Evolutionary conservation across 768 basidiomycete species (phyloP).

Genomic region (Hygrophorus russula): DNA sequence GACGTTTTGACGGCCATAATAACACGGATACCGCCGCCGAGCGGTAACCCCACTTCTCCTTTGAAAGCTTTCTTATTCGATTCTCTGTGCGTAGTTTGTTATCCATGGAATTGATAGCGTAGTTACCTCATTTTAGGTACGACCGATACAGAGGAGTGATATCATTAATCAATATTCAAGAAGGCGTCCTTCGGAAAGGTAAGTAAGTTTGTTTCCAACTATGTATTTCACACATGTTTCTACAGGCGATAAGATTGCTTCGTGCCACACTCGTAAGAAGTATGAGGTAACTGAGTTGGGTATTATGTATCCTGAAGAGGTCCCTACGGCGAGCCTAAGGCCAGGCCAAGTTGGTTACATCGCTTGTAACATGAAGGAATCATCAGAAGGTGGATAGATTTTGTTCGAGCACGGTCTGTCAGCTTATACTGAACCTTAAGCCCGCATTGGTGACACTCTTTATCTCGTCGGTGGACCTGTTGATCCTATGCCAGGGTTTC

Average conservation of each 20-base stretch:
- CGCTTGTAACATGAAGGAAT: conserved; percentile 97
- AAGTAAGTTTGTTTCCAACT: conserved; percentile 3
- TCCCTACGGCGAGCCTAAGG: conserved; percentile 52
- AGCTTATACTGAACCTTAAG: conserved; percentile 24
- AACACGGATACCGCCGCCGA: conserved; percentile 75
- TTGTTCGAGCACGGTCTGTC: too few relatives aligned
- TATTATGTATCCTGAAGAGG: conserved; percentile 82
- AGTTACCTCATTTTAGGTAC: conserved; percentile 40
- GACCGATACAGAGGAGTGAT: conserved; percentile 96
- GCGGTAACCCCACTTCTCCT: conserved; percentile 35
- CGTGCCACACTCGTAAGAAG: conserved; percentile 73
- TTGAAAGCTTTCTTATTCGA: conserved; percentile 89
- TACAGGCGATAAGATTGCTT: conserved; percentile 82
- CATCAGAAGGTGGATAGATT: conserved; percentile 64
- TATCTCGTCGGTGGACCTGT: conserved; percentile 64
- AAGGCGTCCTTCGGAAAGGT: conserved; percentile 80
- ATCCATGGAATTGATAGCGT: not conserved
- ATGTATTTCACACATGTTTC: not conserved
- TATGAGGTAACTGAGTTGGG: conserved; percentile 88
- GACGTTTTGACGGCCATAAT: conserved; percentile 71
- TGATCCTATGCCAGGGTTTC: conserved; percentile 83
- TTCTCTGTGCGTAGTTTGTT: conserved; percentile 53
- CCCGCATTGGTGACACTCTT: conserved; percentile 91
- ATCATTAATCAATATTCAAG: conserved; percentile 73
- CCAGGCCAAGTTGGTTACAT: conserved; percentile 83